Conservation (phyloP, 768 basidiomycete species). For the Phallus indusiatus region DNA sequence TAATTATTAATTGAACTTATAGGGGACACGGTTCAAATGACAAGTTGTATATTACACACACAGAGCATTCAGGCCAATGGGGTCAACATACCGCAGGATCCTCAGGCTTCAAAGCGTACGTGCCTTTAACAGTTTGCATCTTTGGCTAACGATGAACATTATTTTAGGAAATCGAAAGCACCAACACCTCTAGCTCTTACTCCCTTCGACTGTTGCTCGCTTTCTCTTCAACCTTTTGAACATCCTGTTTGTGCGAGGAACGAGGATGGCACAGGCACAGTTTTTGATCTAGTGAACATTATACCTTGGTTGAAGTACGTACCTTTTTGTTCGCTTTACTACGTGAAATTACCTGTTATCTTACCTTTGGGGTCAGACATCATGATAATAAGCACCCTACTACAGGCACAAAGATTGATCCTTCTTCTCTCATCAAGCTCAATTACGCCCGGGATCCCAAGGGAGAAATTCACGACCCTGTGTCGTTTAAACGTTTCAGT, state of each 20-base stretch:
- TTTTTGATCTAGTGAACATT: constrained; percentile 88
- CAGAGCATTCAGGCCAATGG: constrained; percentile 72
- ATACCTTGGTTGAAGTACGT: constrained; percentile 89
- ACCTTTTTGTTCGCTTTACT: not conserved
- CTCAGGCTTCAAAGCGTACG: constrained; percentile 60
- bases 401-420: constrained; percentile 60
- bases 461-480: constrained; percentile 88
- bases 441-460: constrained; percentile 78
- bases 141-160: not conserved
- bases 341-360: not conserved
- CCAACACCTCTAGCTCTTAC: constrained; percentile 56
- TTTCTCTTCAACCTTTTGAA: constrained; percentile 82
- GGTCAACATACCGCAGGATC: constrained; percentile 74
- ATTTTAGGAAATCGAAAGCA: constrained; percentile 50
- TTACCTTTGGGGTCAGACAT: constrained; percentile 38
- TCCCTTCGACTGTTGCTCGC: constrained; percentile 86
- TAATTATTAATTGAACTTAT: not conserved
- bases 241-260: constrained; percentile 87
- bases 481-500: constrained; percentile 95
- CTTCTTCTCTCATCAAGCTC: constrained; percentile 68
- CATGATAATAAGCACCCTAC: constrained; percentile 75
- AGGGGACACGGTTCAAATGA: constrained; percentile 53
- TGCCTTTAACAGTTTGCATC: constrained; percentile 11
- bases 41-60: constrained; percentile 85
- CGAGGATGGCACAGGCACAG: constrained; percentile 65